Evolutionary conservation across 1,139 yeast genomes (phyloP), one percentile per base, ranked within the genome.

Genomic region (Hyphopichia khmerensis): DNA sequence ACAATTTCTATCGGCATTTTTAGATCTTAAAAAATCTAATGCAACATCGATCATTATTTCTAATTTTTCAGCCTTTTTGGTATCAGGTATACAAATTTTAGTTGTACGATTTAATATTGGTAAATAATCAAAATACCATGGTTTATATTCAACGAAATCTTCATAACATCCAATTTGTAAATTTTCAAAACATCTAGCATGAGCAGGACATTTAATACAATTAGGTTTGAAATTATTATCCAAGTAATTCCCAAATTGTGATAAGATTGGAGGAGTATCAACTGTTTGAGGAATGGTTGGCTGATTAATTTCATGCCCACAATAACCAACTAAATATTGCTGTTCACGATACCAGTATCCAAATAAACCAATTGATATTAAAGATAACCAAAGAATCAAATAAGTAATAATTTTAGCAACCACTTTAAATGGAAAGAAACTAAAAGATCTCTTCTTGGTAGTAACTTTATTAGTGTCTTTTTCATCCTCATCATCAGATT

Each of bases 181-280:
- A 39, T 73, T 62, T 24, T 82, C 79, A 48, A 74, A 79, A 60
- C 98, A 93, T 40, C 80, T 69, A 1, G 95, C 95, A 62, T 91
- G 87, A 9, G 73, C 75, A 1, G 98, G 98, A 57, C 98, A 91
- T 31, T 79, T 79, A 7, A 77, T 65, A 63, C 98, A 93, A 2
- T 55, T 46, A 3, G 97, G 96, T 41, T 77, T 77, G 42, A 62
- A 60, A 43, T 65, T 55, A 2, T 49, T 41, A 44, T 73, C 78
- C 43, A 73, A 55, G 43, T 58, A 62, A 3, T 56, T 51, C 6
- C 75, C 75, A 15, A 64, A 29, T 4, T 43, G 33, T 17, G 50
- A 46, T 18, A 66, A 41, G 27, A 52, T 19, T 1, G 38, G 16
- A 2, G 62, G 60, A 1, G 43, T 32, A 32, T 56, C 50, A 2